Evolutionary conservation across 164 flowering plant genomes (phyloP), one percentile per base, ranked within the genome.

Genomic region (Berberis thunbergii): DNA sequence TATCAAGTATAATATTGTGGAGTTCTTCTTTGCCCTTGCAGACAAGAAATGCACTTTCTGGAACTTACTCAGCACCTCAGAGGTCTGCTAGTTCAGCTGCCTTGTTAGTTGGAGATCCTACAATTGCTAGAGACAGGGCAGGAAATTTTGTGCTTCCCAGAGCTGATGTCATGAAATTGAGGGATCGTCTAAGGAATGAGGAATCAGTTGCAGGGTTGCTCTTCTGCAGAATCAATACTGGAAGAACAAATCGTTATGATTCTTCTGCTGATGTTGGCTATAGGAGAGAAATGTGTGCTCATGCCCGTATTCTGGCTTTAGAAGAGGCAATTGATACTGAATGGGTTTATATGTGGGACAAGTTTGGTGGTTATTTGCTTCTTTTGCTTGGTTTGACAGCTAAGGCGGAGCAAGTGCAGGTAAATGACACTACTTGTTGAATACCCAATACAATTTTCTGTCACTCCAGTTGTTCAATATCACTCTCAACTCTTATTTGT

Each of bases 311-410:
- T 71, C 79, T 95, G 64, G 96, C 98, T 64, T 78, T 95, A 64
- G 99, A 95, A 73, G 99, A 95, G 80, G 98, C 99, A 48, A 91
- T 95, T 79, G 99, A 95, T 81, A 95, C 96, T 4, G 99, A 95
- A 64, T 95, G 99, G 99, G 98, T 95, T n/a, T 94, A 89, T 67
- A 91, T 95, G 98, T 95, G 99, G 99, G 99, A 95, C 61, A 91
- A 88, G 67, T 95, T 95, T 81, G 99, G 99, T 57, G 99, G 99
- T 65, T 95, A 95, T 81, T 72, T 95, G 65, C 96, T 95, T 72
- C 96, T 95, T 64, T 74, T 91, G 79, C 92, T 91, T 72, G 97
- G 97, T 69, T 83, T 95, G 82, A 91, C 99, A 66, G 96, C 98
- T 7, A 86, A 86, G 73, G 99, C 99, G 9, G 99, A 95, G 75